Evolutionary conservation across 1,284 basidiomycete species (phyloP), one percentile per base, ranked within the genome.

Genomic region (Hemileia vastatrix): DNA sequence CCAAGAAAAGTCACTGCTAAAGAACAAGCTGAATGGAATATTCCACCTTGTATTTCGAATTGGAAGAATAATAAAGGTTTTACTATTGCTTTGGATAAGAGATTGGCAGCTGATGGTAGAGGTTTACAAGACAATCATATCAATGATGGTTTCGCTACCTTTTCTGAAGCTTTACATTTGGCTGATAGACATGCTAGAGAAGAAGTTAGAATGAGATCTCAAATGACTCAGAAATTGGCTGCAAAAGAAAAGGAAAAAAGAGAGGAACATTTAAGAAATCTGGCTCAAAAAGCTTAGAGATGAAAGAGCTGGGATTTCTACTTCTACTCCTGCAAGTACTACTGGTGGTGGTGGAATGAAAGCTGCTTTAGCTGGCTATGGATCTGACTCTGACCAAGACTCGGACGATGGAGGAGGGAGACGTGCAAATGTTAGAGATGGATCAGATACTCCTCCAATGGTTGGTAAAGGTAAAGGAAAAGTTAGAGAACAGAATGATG

Each of bases 61-160:
- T 75, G 73, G 73, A 75, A 75, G 66, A 75, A 75, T 63, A 74
- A 75, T 67, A 71, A 72, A 56, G 73, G 73, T n/a, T 75, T 71
- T 62, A 75, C 73, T 19, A 75, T 75, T 51, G 71, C 73, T 9
- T 67, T 75, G 24, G 73, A 75, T 66, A 75, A 75, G 65, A 70
- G 73, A 19, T 68, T 75, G n/a, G 73, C 73, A 8, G 72, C 73
- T 6, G 72, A 73, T 40, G 73, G 71, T 1, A 67, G 73, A 5
- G 69, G 71, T 6, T 67, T 75, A 57, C 71, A 73, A 43, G 73
- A 75, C 33, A 70, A 73, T 15, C 66, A 71, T 44, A 73, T 75
- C 57, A 74, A 74, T 63, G 73, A 75, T 64, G 71, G 70, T 61
- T 75, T 75, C 67, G 72, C 73, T 3, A 72, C 73, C 33, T 72